Evolutionary conservation across 2,329 filamentous ascomycete species (phyloP).

Genomic region (Microdochium trichocladiopsis): DNA sequence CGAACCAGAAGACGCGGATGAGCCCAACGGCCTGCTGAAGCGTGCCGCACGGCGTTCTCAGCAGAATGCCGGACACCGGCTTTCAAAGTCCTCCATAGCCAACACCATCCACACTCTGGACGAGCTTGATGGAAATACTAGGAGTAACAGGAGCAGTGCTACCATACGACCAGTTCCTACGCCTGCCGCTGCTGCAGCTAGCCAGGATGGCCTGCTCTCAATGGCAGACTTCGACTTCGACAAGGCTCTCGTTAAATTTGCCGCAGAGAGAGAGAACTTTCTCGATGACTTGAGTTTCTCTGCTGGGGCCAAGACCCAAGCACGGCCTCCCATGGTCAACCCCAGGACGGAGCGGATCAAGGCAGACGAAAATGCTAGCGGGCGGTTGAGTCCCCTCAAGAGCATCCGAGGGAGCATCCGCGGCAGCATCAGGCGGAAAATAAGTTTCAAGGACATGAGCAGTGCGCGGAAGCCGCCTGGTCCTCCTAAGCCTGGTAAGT

Average conservation of each 20-base stretch:
- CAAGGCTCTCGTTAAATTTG: conserved; percentile 86
- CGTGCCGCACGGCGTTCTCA: conserved; percentile 50
- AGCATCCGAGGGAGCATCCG: conserved; percentile 56
- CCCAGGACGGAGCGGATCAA: conserved; percentile 77
- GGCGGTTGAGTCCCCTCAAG: conserved; percentile 47
- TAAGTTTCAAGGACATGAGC: conserved; percentile 92
- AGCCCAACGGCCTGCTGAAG: conserved; percentile 17
- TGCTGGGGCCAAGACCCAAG: conserved; percentile 70
- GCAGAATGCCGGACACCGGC: conserved; percentile 50
- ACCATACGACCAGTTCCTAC: conserved; percentile 46
- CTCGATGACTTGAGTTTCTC: conserved; percentile 86
- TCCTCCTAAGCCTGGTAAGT: conserved; percentile 65
- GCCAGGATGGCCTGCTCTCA: conserved; percentile 22
- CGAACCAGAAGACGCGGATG: conserved; percentile 39
- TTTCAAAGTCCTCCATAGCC: conserved; percentile 45
- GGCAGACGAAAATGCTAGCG: conserved; percentile 56
- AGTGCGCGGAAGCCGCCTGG: conserved; percentile 84
- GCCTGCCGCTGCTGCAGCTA: conserved; percentile 14
- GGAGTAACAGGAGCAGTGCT: conserved; percentile 59
- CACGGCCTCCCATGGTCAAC: conserved; percentile 65
- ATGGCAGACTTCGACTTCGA: conserved; percentile 83
- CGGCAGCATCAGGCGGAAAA: conserved; percentile 86
- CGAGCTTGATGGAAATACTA: conserved; percentile 49
- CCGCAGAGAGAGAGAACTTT: conserved; percentile 89
- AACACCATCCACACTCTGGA: conserved; percentile 49